These are phyloP conservation scores for Lunasporangiospora selenospora DNA, from an alignment of 192 early-diverging fungal genomes.

Conservation along the genomic window DNA sequence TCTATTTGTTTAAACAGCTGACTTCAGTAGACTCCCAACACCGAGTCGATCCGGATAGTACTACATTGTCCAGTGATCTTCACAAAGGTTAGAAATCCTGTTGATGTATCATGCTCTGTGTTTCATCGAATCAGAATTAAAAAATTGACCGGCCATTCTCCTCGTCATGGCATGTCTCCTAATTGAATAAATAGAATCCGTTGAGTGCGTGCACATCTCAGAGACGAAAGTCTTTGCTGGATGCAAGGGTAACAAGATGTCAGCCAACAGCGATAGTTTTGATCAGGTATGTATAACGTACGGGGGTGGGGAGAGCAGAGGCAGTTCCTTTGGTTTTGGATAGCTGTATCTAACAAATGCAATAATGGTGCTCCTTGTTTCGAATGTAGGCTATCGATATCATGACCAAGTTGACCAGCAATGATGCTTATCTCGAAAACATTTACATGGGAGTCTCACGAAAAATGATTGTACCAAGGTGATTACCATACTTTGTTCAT, in stretches of 20 bases:
- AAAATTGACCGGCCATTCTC: too few species aligned
- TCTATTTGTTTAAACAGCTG: background rate
- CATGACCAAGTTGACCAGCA: constrained; percentile 2
- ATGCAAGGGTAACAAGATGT: background rate
- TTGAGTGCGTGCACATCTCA: constrained; percentile 1
- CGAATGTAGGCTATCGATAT: background rate
- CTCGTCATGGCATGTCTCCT: too few species aligned
- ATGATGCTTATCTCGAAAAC: constrained; percentile 1
- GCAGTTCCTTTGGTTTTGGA: too few species aligned
- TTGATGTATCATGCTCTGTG: too few species aligned
- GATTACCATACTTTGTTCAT: too few species aligned
- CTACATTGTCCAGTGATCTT: too few species aligned
- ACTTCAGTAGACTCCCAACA: background rate
- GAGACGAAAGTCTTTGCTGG: background rate
- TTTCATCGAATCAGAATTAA: too few species aligned
- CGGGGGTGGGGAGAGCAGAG: too few species aligned
- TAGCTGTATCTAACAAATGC: too few species aligned
- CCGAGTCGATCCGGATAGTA: background rate
- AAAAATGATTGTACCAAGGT: too few species aligned
- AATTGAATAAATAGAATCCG: background rate
- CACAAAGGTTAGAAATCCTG: too few species aligned
- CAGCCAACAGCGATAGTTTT: background rate
- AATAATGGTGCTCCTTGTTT: constrained; percentile 1
- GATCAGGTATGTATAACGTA: too few species aligned
- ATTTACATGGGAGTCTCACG: background rate